Conservation (phyloP, 306 rosid species). For the Lagenaria siceraria region DNA sequence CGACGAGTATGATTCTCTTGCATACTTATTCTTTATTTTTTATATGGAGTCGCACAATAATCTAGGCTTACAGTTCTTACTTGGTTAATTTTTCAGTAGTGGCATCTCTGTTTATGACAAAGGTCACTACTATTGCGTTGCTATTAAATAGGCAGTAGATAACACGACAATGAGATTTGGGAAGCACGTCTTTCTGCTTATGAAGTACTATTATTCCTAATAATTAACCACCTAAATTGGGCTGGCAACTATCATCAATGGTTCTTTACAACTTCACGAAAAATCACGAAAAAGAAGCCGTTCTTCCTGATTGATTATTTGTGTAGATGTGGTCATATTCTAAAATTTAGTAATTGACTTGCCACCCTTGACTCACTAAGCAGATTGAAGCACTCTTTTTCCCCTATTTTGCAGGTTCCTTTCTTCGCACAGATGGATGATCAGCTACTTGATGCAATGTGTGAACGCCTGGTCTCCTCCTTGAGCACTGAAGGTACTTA, state of each 20-base stretch:
- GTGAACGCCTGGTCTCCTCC: conserved; percentile 85
- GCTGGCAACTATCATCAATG: neutral
- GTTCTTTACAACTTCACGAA: neutral
- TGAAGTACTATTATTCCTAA: neutral
- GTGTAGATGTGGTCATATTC: neutral
- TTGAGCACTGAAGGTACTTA: conserved; percentile 80
- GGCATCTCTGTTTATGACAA: neutral
- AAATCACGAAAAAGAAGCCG: neutral
- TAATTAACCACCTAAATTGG: neutral
- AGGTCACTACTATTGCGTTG: neutral
- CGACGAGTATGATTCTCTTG: conserved; percentile 49
- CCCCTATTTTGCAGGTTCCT: conserved; percentile 53
- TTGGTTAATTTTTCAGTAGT: neutral
- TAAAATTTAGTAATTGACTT: neutral
- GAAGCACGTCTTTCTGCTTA: neutral
- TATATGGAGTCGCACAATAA: neutral
- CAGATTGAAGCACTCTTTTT: conserved; percentile 5
- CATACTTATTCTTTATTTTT: neutral
- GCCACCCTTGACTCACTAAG: neutral
- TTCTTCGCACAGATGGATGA: conserved; percentile 98
- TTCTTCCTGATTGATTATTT: neutral
- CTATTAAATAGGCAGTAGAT: neutral
- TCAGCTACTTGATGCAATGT: conserved; percentile 92
- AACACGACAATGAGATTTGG: neutral
- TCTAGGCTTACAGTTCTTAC: neutral